Conservation (phyloP, 306 rosid species). For the Sindora glabra region DNA sequence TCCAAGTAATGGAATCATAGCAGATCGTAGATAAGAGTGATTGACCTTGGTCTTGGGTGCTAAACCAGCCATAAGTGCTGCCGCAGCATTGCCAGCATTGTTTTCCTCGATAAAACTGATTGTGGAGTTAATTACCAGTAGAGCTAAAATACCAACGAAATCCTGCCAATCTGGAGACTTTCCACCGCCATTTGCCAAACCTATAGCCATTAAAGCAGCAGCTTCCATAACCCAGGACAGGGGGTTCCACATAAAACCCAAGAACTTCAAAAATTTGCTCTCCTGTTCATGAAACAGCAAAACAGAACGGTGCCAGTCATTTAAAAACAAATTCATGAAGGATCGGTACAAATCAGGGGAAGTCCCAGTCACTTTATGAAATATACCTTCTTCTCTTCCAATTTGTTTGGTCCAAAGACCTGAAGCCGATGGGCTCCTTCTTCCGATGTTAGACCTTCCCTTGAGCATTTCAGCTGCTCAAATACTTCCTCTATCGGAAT, state of each 20-base stretch:
- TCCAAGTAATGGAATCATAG: background rate
- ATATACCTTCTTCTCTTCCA: slow-evolving; percentile 85
- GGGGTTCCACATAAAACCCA: slow-evolving; percentile 99
- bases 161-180: slow-evolving; percentile 98
- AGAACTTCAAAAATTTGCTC: slow-evolving; percentile 77
- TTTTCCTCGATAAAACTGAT: slow-evolving; percentile 94
- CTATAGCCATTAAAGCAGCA: slow-evolving; percentile 97
- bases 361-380: background rate
- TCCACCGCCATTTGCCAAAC: slow-evolving; percentile 79
- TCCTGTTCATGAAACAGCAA: slow-evolving; percentile 45
- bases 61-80: slow-evolving; percentile 99
- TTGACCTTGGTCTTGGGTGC: slow-evolving; percentile 96
- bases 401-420: slow-evolving; percentile 95
- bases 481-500: slow-evolving; percentile 93
- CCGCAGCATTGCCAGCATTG: slow-evolving; percentile 99
- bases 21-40: background rate
- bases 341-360: background rate
- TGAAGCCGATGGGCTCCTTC: slow-evolving; percentile 86
- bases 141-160: slow-evolving; percentile 72
- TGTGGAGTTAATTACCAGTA: slow-evolving; percentile 81
- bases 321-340: background rate
- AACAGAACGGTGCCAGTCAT: background rate
- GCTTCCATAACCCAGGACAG: slow-evolving; percentile 99
- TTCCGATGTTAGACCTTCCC: slow-evolving; percentile 62
- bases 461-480: slow-evolving; percentile 81